Percentiles rank a stretch among this genome's conserved stretches.
Conservation (phyloP, 768 basidiomycete genomes). For the Gelatoporia subvermispora region DNA sequence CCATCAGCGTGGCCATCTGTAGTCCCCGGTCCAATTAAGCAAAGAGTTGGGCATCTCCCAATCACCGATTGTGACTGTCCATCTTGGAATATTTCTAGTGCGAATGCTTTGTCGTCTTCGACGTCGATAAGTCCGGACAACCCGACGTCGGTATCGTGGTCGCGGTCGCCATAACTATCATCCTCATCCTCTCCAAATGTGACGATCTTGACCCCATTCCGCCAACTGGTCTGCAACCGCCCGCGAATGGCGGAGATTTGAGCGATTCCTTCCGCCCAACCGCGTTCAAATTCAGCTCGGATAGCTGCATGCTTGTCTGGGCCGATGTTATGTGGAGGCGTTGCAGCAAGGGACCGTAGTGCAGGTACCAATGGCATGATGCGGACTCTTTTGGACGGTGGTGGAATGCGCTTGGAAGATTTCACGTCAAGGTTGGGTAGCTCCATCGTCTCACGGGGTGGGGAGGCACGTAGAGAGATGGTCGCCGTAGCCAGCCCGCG, state of each 20-base stretch:
- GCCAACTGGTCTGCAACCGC: constrained; percentile 42
- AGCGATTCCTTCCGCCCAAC: constrained; percentile 58
- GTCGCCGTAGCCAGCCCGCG: constrained; percentile 62
- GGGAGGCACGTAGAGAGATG: constrained; percentile 42
- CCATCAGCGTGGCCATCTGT: constrained; percentile 27
- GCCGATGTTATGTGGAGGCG: constrained; percentile 20
- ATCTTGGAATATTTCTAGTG: constrained; percentile 5
- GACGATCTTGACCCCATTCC: constrained; percentile 42
- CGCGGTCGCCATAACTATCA: constrained; percentile 8
- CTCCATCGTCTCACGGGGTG: background rate
- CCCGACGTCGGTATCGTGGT: too few species aligned
- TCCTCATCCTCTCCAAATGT: constrained; percentile 30
- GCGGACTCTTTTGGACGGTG: constrained; percentile 38
- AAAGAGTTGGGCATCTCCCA: constrained; percentile 29
- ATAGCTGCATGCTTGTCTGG: constrained; percentile 36
- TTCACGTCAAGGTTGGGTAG: background rate
- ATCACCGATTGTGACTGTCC: background rate
- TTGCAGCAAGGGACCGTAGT: constrained; percentile 46
- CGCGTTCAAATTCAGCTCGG: constrained; percentile 48
- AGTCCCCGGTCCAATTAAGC: constrained; percentile 31
- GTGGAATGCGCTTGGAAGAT: background rate
- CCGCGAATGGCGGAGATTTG: constrained; percentile 45
- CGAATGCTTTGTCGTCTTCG: constrained; percentile 25
- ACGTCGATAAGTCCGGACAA: constrained; percentile 31
- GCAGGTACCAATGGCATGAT: constrained; percentile 52